Percentiles rank a stretch among this genome's conserved stretches.
phyloP scores from a whole-genome alignment of 164 flowering plant species.

The Paratinospora sagittata region DNA sequence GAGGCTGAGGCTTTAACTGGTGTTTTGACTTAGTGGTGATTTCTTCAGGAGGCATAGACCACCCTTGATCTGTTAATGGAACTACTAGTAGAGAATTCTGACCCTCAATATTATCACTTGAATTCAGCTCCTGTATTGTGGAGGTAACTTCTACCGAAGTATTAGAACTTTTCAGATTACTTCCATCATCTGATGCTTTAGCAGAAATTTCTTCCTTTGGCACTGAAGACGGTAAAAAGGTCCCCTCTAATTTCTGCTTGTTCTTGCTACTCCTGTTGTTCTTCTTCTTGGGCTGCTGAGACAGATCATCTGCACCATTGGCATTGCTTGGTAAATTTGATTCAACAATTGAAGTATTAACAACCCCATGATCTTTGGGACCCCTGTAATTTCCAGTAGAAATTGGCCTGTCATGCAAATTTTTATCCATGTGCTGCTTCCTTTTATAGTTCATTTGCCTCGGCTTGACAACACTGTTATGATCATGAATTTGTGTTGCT shows the following conservation, averaged over 20 bases:
- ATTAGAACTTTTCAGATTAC: conserved; percentile 25
- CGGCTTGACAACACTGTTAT: conserved; percentile 30
- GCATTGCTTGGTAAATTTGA: conserved; percentile 18
- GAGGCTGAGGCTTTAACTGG: conserved; percentile 58
- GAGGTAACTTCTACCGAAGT: conserved; percentile 18
- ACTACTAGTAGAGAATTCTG: conserved; percentile 22
- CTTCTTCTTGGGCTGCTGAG: conserved; percentile 45
- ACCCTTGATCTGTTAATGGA: conserved; percentile 29
- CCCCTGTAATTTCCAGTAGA: conserved; percentile 17
- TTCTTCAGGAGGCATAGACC: conserved; percentile 43
- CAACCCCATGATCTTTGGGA: conserved; percentile 18
- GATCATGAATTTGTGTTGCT: conserved; percentile 25
- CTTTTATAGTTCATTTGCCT: conserved; percentile 45
- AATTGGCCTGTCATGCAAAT: conserved; percentile 22
- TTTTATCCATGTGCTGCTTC: conserved; percentile 44
- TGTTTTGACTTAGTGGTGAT: conserved; percentile 30
- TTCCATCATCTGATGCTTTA: conserved; percentile 27
- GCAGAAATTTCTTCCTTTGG: conserved; percentile 25
- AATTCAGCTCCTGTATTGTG: conserved; percentile 19
- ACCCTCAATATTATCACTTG: conserved; percentile 9
- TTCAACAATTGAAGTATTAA: conserved; percentile 20
- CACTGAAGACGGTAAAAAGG: conserved; percentile 16
- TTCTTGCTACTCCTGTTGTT: conserved; percentile 43
- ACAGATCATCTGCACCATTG: conserved; percentile 26
- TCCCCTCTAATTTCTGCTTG: conserved; percentile 58